Conservation (phyloP, 345 rosid species). For the Melastoma malabathricum region DNA sequence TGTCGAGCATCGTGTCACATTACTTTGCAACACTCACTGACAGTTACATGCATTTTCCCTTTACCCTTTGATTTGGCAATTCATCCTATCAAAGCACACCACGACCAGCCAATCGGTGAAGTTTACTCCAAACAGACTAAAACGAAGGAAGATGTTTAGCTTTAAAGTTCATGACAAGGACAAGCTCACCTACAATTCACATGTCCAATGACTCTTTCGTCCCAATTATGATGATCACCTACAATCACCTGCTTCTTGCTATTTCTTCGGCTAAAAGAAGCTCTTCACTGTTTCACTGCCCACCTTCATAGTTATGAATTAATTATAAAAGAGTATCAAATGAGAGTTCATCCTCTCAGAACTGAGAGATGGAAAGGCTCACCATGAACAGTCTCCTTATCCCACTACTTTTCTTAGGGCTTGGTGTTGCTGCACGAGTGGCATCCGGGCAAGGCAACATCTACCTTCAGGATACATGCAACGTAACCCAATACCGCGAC, state of each 20-base stretch:
- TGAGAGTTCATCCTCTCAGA: too few relatives aligned
- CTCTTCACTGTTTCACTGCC: slow-evolving; percentile 1
- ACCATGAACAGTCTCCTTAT: neutral
- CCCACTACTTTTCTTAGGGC: slow-evolving; percentile 16
- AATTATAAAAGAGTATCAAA: too few relatives aligned
- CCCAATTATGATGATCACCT: slow-evolving; percentile 19
- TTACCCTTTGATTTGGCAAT: too few relatives aligned
- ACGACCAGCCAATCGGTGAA: too few relatives aligned
- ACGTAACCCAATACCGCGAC: slow-evolving; percentile 48
- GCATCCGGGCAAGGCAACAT: slow-evolving; percentile 5
- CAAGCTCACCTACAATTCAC: slow-evolving; percentile 30
- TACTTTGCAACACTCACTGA: too few relatives aligned
- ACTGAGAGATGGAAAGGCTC: too few relatives aligned
- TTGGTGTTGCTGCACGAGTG: slow-evolving; percentile 8
- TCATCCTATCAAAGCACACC: too few relatives aligned
- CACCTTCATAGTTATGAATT: too few relatives aligned
- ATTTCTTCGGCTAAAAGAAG: slow-evolving; percentile 10
- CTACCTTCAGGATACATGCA: slow-evolving; percentile 61
- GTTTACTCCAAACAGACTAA: too few relatives aligned
- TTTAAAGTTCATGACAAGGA: slow-evolving; percentile 17
- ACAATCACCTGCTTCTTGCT: slow-evolving; percentile 30
- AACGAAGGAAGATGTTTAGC: too few relatives aligned
- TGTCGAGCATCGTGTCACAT: too few relatives aligned
- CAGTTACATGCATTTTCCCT: too few relatives aligned
- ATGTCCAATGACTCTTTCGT: slow-evolving; percentile 17